Percentiles rank a stretch among this genome's conserved stretches.
Conservation (phyloP, 139 green algal genomes). For the Gonium pectorale region DNA sequence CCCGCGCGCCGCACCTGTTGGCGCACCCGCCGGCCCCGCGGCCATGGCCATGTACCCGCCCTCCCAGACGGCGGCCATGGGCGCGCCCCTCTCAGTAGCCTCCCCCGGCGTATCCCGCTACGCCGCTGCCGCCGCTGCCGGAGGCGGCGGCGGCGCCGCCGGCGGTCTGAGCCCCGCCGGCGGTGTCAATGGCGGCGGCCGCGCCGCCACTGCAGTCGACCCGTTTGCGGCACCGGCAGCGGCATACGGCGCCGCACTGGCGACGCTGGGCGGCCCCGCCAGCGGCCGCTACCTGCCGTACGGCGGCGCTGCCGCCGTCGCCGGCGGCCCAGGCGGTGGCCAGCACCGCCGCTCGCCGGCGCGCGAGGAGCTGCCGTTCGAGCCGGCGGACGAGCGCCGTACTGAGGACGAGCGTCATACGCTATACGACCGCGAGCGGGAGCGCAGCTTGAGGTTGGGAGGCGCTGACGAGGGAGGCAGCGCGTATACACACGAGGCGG, state of each 20-base stretch:
- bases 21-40: too few species aligned
- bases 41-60: too few species aligned
- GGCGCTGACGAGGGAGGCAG: not conserved
- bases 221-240: not conserved
- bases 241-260: not conserved
- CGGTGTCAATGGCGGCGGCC: not conserved
- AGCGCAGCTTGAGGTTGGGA: not conserved
- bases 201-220: not conserved
- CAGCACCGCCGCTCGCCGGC: not conserved
- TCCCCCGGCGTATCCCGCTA: not conserved
- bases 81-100: not conserved
- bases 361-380: not conserved
- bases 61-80: too few species aligned
- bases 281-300: not conserved
- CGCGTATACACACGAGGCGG: not conserved
- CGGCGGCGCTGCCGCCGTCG: not conserved
- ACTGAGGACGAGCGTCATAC: not conserved
- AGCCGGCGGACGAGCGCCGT: not conserved
- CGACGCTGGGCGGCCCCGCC: not conserved
- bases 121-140: not conserved
- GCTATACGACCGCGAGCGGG: not conserved
- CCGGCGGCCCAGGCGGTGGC: too few species aligned
- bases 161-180: not conserved
- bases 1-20: too few species aligned
- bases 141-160: not conserved